Base-by-base conservation (phyloP, 2,329 filamentous ascomycete genomes). In the Monosporascus cannonballus region DNA sequence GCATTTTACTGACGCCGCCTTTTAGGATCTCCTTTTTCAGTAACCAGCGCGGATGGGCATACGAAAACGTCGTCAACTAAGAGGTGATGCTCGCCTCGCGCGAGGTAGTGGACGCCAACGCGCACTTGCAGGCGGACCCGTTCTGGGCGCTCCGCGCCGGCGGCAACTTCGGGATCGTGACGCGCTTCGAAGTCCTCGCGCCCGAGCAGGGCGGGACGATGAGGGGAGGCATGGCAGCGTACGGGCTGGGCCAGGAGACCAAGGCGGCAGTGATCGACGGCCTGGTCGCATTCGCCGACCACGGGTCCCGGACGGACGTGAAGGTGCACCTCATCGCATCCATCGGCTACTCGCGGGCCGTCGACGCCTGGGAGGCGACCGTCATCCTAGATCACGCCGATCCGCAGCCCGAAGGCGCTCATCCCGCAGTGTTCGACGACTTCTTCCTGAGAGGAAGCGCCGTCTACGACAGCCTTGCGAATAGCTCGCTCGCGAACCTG, bases 51-150 rank as follows among this genome's bases (percentile, higher is more conserved):
- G 68, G 69, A 2, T 65, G 59, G 56, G 63, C 60, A 2, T 67
- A 63, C n/a, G 66, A 73, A 48, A 69, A 69, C 44, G 61, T 72
- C 11, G 58, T 69, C 22, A 67, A 64, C 44, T 67, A 69, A 22
- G 65, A 73, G 54, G 51, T 63, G 38, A 60, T 61, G 11, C 54
- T 63, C 15, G 60, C 53, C 8, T 55, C 52, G 7, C 61, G 61
- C n/a, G 49, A 59, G 18, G 51, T 62, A 17, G 42, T 59, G 17
- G 53, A 50, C 9, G 59, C 60, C n/a, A 52, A 60, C 15, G 38
- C 56, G 2, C 50, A 58, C 0, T 52, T 63, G 5, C 63, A 75
- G 49, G n/a, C 61, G 0, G 73, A 75, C 49, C 64, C 76, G 7
- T 76, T 64, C 59, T 69, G 53, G 53, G 57, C 57, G 34, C 55